phyloP scores from a whole-genome alignment of 1,284 basidiomycete species.

The Leccinum insolens region DNA sequence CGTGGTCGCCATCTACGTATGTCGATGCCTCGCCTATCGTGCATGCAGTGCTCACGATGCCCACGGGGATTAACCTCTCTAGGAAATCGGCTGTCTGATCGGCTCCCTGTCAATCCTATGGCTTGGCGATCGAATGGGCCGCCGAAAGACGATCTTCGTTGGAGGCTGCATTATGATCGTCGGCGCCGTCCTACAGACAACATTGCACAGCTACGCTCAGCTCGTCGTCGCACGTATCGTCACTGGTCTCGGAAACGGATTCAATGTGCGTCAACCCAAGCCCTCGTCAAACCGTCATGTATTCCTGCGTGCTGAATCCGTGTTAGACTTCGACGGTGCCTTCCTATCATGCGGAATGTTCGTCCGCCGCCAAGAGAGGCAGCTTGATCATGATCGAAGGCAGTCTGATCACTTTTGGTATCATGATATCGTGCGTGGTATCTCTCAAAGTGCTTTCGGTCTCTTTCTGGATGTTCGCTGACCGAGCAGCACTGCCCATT shows the following conservation, averaged over 20 bases:
- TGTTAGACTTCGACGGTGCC: constrained; percentile 63
- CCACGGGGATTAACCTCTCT: neutral
- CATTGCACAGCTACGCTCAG: constrained; percentile 48
- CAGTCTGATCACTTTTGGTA: constrained; percentile 68
- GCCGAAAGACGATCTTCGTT: constrained; percentile 50
- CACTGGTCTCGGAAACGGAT: constrained; percentile 62
- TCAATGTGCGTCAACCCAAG: constrained; percentile 50
- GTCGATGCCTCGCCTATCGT: neutral
- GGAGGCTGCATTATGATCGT: constrained; percentile 57
- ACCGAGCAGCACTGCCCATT: constrained; percentile 47
- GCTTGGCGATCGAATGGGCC: constrained; percentile 51
- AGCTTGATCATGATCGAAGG: constrained; percentile 72
- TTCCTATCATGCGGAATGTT: constrained; percentile 68
- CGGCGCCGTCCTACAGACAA: constrained; percentile 52
- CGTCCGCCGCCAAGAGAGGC: constrained; percentile 61
- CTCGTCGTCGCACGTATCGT: constrained; percentile 54
- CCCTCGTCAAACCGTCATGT: neutral
- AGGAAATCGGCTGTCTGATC: constrained; percentile 40
- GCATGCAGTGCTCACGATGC: neutral
- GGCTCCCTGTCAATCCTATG: constrained; percentile 52
- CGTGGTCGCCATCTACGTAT: constrained; percentile 34
- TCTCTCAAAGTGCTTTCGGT: neutral
- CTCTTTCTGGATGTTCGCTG: constrained; percentile 8
- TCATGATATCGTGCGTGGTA: constrained; percentile 64
- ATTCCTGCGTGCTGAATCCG: constrained; percentile 2